A percentile compares a stretch with the other conserved stretches of the same genome.
phyloP scores from a whole-genome alignment of 352 stramenopile species.

The Phytopythium delawarense region DNA sequence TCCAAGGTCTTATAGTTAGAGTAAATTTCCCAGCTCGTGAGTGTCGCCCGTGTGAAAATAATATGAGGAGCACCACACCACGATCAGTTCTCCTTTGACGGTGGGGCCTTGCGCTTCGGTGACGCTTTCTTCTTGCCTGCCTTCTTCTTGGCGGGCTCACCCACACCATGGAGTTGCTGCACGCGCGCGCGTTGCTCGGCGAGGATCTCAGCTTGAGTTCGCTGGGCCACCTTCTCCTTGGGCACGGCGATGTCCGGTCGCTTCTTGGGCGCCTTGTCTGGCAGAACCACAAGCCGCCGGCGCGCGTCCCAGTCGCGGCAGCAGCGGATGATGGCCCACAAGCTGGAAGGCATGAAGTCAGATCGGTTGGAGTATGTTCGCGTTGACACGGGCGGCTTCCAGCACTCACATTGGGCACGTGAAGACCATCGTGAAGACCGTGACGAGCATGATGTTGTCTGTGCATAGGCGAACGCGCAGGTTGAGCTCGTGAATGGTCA shows the following conservation, averaged over 20 bases:
- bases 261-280: slow-evolving; percentile 71
- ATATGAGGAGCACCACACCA: not conserved
- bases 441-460: slow-evolving; percentile 76
- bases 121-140: slow-evolving; percentile 52
- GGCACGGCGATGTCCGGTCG: slow-evolving; percentile 64
- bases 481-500: not conserved
- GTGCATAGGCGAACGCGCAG: not conserved
- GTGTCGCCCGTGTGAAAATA: not conserved
- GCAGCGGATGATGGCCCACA: slow-evolving; percentile 77
- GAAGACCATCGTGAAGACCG: slow-evolving; percentile 80
- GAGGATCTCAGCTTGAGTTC: slow-evolving; percentile 79
- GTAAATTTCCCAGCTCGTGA: not conserved
- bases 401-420: slow-evolving; percentile 64
- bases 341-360: slow-evolving; percentile 14
- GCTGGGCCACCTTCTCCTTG: slow-evolving; percentile 48
- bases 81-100: slow-evolving; percentile 32
- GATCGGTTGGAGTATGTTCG: not conserved
- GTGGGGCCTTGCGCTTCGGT: slow-evolving; percentile 58
- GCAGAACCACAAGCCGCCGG: slow-evolving; percentile 53
- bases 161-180: slow-evolving; percentile 56
- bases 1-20: not conserved
- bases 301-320: slow-evolving; percentile 56
- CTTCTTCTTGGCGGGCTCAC: slow-evolving; percentile 43
- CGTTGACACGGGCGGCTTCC: too few relatives aligned
- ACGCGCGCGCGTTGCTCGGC: slow-evolving; percentile 65